Conservation (phyloP, 2,329 filamentous ascomycete genomes). For the Colletotrichum brevisporum region DNA sequence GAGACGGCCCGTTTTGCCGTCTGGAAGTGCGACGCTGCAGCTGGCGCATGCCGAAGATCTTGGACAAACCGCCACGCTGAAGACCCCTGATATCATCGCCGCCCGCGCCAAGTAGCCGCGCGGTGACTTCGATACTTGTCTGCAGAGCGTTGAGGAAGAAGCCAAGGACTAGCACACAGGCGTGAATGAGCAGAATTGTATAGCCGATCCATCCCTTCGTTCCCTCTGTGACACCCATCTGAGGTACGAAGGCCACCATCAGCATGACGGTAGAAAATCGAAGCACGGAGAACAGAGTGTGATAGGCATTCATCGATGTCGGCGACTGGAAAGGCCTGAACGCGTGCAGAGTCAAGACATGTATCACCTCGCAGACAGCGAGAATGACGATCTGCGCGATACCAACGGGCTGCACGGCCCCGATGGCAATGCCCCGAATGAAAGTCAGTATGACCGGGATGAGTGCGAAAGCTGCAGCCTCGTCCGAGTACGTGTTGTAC, state of each 20-base stretch:
- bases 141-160: constrained; percentile 95
- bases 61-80: constrained; percentile 85
- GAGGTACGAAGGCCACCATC: constrained; percentile 87
- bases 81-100: constrained; percentile 79
- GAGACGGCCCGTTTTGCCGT: constrained; percentile 71
- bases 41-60: constrained; percentile 93
- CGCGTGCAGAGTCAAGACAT: constrained; percentile 87
- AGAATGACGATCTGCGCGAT: constrained; percentile 94
- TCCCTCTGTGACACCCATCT: constrained; percentile 82
- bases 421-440: constrained; percentile 89
- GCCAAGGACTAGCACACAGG: constrained; percentile 85
- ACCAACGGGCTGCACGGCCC: constrained; percentile 91
- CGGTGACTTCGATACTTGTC: constrained; percentile 89
- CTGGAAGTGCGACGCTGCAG: constrained; percentile 80
- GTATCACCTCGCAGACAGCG: constrained; percentile 93
- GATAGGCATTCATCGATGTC: constrained; percentile 98
- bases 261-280: constrained; percentile 83
- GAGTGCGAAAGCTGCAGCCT: constrained; percentile 89
- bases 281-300: constrained; percentile 84
- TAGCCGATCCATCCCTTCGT: constrained; percentile 97
- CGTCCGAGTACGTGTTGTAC: constrained; percentile 98
- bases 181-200: constrained; percentile 88
- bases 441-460: constrained; percentile 89
- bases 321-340: constrained; percentile 91
- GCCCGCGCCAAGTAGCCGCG: constrained; percentile 86